Percentiles rank a stretch among this genome's conserved stretches.
Conservation (phyloP, 345 rosid genomes). For the Boechera retrofracta region DNA sequence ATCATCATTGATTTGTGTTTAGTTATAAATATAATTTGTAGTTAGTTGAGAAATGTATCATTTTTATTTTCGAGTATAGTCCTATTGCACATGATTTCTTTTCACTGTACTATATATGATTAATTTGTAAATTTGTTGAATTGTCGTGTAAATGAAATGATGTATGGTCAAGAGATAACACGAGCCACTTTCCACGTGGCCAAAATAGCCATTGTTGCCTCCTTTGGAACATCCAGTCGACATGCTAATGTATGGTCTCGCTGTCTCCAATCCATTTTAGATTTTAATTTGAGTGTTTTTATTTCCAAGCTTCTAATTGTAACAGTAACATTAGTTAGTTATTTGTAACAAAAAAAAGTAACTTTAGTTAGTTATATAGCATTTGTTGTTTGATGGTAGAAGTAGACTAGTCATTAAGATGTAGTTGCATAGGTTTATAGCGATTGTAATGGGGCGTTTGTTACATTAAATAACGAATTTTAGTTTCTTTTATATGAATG, state of each 20-base stretch:
- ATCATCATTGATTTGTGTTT: no score
- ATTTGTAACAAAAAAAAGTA: background rate
- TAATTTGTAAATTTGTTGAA: background rate
- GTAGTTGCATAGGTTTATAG: background rate
- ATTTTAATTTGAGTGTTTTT: constrained; percentile 1
- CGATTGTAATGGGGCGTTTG: background rate
- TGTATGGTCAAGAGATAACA: constrained; percentile 37
- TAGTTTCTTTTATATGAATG: background rate
- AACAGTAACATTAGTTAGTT: constrained; percentile 14
- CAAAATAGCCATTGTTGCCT: constrained; percentile 38
- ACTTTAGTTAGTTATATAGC: constrained; percentile 21
- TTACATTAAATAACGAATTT: background rate
- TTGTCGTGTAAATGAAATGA: constrained; percentile 33
- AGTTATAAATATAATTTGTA: no score
- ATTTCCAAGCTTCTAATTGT: background rate
- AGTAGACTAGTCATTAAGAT: constrained; percentile 7
- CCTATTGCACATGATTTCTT: constrained; percentile 3
- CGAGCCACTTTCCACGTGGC: constrained; percentile 37
- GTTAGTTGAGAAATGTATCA: background rate
- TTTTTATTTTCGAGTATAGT: background rate
- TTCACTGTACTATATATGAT: constrained; percentile 19
- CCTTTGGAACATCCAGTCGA: constrained; percentile 41
- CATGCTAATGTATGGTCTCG: constrained; percentile 44
- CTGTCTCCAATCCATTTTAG: constrained; percentile 35
- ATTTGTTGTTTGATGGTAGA: constrained; percentile 23